Evolutionary conservation across 352 stramenopile genomes (phyloP).

Genomic region (Globisporangium paroecandrum): DNA sequence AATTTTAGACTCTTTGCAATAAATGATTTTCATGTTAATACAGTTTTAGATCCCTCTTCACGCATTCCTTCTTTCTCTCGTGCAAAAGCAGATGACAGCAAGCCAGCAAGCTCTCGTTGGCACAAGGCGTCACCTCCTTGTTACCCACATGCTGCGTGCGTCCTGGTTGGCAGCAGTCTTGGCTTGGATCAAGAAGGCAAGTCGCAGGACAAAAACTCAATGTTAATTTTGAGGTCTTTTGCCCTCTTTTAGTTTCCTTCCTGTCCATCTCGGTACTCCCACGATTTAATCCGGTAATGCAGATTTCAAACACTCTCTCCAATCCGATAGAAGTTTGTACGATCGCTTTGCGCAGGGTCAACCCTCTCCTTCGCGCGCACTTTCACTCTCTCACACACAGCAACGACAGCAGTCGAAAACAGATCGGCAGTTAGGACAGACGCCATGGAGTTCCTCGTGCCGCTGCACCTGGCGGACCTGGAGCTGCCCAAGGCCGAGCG

Average conservation of each 20-base stretch:
- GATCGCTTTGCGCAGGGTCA: conserved; percentile 4
- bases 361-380: conserved; percentile 7
- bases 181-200: no score
- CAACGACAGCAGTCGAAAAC: neutral
- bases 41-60: conserved; percentile 9
- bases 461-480: conserved; percentile 69
- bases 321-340: conserved; percentile 6
- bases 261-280: neutral
- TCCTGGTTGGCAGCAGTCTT: no score
- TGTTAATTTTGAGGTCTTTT: no score
- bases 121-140: no score
- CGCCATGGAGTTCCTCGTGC: conserved; percentile 73
- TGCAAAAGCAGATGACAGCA: no score
- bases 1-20: conserved; percentile 8
- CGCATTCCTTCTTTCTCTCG: neutral
- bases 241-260: no score
- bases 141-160: no score
- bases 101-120: neutral
- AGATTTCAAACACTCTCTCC: neutral
- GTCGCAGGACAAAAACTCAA: no score
- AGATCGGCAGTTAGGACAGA: neutral
- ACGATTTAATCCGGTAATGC: neutral
- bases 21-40: conserved; percentile 15
- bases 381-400: conserved; percentile 11
- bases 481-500: conserved; percentile 66